Conservation (phyloP, 2,329 filamentous ascomycete genomes). For the Intubia oerlemansii region DNA sequence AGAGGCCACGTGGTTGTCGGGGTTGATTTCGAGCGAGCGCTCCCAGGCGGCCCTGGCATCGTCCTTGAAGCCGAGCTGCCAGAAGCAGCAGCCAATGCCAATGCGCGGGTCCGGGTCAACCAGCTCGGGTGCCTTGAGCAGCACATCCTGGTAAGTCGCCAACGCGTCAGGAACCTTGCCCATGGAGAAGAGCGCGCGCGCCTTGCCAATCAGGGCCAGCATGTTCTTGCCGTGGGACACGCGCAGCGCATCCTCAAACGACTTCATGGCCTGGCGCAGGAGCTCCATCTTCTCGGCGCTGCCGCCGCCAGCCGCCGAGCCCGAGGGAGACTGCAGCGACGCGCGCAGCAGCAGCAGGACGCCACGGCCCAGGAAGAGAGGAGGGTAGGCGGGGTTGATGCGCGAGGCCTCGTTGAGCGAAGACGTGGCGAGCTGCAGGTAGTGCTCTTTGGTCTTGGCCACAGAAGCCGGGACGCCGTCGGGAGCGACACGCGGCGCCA, state of each 20-base stretch:
- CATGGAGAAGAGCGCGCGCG: slow-evolving; percentile 67
- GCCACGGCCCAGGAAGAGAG: slow-evolving; percentile 76
- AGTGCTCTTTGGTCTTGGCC: slow-evolving; percentile 79
- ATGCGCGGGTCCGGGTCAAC: slow-evolving; percentile 88
- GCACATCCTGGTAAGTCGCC: slow-evolving; percentile 65
- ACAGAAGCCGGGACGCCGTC: slow-evolving; percentile 47
- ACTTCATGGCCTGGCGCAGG: slow-evolving; percentile 68
- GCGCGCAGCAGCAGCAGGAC: slow-evolving; percentile 76
- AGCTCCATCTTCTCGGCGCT: slow-evolving; percentile 57
- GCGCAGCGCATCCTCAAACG: slow-evolving; percentile 82
- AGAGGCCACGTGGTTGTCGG: slow-evolving; percentile 74
- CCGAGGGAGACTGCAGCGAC: slow-evolving; percentile 59
- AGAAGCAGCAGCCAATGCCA: slow-evolving; percentile 90
- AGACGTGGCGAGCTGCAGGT: slow-evolving; percentile 72
- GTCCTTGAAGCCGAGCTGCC: slow-evolving; percentile 88
- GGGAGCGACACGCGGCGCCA: slow-evolving; percentile 39
- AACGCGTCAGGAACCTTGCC: slow-evolving; percentile 72
- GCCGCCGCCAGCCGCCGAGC: slow-evolving; percentile 30
- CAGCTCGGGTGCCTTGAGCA: slow-evolving; percentile 69
- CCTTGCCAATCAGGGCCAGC: slow-evolving; percentile 78
- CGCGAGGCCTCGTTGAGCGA: slow-evolving; percentile 90
- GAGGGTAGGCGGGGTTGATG: slow-evolving; percentile 80
- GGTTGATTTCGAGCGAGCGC: slow-evolving; percentile 57
- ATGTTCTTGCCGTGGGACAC: slow-evolving; percentile 74
- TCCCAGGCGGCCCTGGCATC: slow-evolving; percentile 86